Percentiles rank a stretch among this genome's conserved stretches.
phyloP scores from a whole-genome alignment of 495 filamentous ascomycete species.

The Cercophora sp. region DNA sequence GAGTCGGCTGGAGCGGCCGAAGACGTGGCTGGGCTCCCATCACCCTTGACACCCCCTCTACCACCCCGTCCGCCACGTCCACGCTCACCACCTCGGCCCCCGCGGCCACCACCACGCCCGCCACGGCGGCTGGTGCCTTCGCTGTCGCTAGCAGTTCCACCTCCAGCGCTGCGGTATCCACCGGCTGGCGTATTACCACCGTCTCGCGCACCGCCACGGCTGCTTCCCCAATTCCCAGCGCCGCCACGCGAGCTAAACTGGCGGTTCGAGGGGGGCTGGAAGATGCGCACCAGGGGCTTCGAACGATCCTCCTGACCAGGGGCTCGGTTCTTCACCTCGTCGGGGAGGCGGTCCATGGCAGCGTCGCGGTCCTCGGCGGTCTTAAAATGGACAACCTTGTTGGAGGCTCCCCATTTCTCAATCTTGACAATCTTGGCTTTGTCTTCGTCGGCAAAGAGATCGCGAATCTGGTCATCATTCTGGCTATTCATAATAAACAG shows the following conservation, averaged over 20 bases:
- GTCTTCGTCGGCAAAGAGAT: constrained; percentile 77
- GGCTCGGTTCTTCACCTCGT: constrained; percentile 65
- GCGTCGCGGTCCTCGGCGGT: constrained; percentile 71
- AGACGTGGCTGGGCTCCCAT: constrained; percentile 50
- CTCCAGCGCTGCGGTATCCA: constrained; percentile 69
- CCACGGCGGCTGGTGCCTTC: constrained; percentile 64
- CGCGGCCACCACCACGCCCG: constrained; percentile 59
- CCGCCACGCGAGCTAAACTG: constrained; percentile 51
- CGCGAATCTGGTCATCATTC: constrained; percentile 70
- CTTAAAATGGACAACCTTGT: constrained; percentile 77
- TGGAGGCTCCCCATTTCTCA: constrained; percentile 69
- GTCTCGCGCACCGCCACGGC: constrained; percentile 51
- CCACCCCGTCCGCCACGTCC: constrained; percentile 55
- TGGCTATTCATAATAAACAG: constrained; percentile 81
- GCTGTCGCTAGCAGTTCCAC: constrained; percentile 68
- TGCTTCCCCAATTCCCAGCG: constrained; percentile 72
- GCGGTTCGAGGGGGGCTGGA: constrained; percentile 55
- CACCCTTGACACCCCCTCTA: constrained; percentile 56
- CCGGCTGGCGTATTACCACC: constrained; percentile 48
- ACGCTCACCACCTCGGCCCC: constrained; percentile 49
- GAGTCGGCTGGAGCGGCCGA: constrained; percentile 49
- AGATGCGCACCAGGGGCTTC: constrained; percentile 76
- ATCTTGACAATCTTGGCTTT: constrained; percentile 71
- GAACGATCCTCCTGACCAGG: constrained; percentile 55
- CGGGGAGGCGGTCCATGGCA: constrained; percentile 65